phyloP scores from a whole-genome alignment of 2,329 filamentous ascomycete species.

The Diplodia sapinea region DNA sequence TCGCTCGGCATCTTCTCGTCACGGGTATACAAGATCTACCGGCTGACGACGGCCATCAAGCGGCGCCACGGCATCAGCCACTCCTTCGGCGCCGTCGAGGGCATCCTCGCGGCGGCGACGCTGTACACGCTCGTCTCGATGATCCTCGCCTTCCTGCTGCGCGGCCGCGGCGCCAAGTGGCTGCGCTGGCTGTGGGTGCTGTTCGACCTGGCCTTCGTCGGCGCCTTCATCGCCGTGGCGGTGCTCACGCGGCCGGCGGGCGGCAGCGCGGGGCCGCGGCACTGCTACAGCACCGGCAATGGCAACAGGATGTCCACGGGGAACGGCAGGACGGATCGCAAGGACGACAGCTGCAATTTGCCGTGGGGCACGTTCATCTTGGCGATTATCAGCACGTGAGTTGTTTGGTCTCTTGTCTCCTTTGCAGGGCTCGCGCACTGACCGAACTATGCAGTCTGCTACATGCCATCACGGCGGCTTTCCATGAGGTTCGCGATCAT shows the following conservation, averaged over 20 bases:
- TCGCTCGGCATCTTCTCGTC: constrained; percentile 54
- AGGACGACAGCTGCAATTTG: constrained; percentile 46
- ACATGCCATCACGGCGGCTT: constrained; percentile 51
- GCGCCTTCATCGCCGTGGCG: constrained; percentile 51
- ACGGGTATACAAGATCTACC: constrained; percentile 50
- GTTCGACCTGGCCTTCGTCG: constrained; percentile 41
- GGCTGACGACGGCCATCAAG: constrained; percentile 45
- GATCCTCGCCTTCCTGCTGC: constrained; percentile 45
- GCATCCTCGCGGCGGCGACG: constrained; percentile 54
- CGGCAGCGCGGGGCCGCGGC: constrained; percentile 43
- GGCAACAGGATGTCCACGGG: constrained; percentile 23
- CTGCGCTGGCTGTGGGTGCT: constrained; percentile 51
- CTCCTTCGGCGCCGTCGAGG: constrained; percentile 51
- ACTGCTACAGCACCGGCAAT: constrained; percentile 37
- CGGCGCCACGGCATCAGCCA: constrained; percentile 38
- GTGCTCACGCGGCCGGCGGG: constrained; percentile 49
- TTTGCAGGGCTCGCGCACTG: background rate
- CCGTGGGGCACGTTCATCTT: constrained; percentile 53
- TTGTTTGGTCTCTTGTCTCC: constrained; percentile 22
- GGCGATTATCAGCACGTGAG: constrained; percentile 55
- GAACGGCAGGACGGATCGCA: constrained; percentile 34
- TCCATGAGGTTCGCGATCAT: constrained; percentile 47
- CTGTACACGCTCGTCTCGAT: constrained; percentile 51
- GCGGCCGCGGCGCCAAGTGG: constrained; percentile 40
- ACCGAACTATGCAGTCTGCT: constrained; percentile 42